Percentiles rank a stretch among this genome's conserved stretches.
Evolutionary conservation across 768 basidiomycete genomes (phyloP).

Genomic region (Sarcodon aspratus): DNA sequence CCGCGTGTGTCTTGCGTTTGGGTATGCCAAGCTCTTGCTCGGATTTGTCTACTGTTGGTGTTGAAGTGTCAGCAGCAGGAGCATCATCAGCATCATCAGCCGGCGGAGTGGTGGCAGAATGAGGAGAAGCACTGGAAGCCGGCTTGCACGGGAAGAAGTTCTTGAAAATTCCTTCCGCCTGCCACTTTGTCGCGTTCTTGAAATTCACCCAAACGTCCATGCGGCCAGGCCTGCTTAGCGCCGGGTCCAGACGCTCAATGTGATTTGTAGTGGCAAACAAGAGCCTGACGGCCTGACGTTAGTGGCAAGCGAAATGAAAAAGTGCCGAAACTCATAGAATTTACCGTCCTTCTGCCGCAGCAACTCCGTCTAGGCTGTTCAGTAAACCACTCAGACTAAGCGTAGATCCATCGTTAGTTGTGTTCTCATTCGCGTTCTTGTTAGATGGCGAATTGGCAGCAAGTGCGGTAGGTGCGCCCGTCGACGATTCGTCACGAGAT

Average conservation of each 20-base stretch:
- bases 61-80: conserved; percentile 5
- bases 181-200: conserved; percentile 85
- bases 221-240: conserved; percentile 77
- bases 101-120: conserved; percentile 5
- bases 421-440: conserved; percentile 18
- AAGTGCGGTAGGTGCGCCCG: conserved; percentile 44
- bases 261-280: conserved; percentile 92
- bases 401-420: conserved; percentile 65
- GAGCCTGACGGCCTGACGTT: conserved; percentile 32
- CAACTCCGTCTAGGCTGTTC: conserved; percentile 80
- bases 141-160: conserved; percentile 80
- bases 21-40: conserved; percentile 51
- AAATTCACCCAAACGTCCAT: conserved; percentile 94
- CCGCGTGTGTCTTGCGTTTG: conserved; percentile 54
- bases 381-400: conserved; percentile 76
- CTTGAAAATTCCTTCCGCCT: conserved; percentile 88
- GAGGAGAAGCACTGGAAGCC: conserved; percentile 12
- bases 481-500: conserved; percentile 71
- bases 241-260: conserved; percentile 85
- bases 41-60: conserved; percentile 24
- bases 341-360: conserved; percentile 78
- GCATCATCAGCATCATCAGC: conserved; percentile 1
- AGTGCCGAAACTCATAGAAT: conserved; percentile 17
- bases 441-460: conserved; percentile 13
- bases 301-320: conserved; percentile 2